Evolutionary conservation across 2,329 filamentous ascomycete genomes (phyloP), one percentile per base, ranked within the genome.

Genomic region (Xylaria sp.): DNA sequence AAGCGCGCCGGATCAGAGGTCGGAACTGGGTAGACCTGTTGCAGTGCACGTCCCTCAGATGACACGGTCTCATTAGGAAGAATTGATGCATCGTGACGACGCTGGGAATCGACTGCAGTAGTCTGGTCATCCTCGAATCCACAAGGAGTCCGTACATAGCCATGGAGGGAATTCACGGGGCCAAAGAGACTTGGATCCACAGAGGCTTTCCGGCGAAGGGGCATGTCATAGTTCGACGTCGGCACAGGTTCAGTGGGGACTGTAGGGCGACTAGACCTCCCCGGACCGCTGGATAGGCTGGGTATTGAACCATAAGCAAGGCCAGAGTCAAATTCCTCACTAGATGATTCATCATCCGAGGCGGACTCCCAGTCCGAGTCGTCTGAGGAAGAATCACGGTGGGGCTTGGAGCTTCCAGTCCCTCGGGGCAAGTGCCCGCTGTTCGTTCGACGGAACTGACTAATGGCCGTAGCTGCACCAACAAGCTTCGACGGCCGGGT

Each of bases 21-120:
- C 4, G 87, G 82, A 26, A 87, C 74, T 7, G 90, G 84, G 61
- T 86, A 87, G 29, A 91, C 82, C 24, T 83, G 79, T 64, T 87
- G 85, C 72, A 90, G 74, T 8, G 78, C 70, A 22, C 58, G 69
- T 34, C 60, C 67, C 48, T 73, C 70, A 40, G 69, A 67, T 18
- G 71, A 71, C 9, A 69, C 67, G 20, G 69, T 71, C 71, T 69
- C 71, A 66, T 66, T 65, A 24, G 67, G 70, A 1, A 66, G 66
- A 18, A 70, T 64, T 9, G 71, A 67, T 9, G 68, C 66, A 18
- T 71, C 67, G 39, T 78, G 75, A 57, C 74, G 77, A 44, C 56
- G 65, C 13, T 58, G 61, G 26, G 51, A 43, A 26, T 62, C 59
- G 21, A 34, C 45, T 48, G 63, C 34, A 11, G 53, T 61, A 51